Evolutionary conservation across 306 rosid species (phyloP), one percentile per base, ranked within the genome.

Genomic region (Cucumis hystrix): DNA sequence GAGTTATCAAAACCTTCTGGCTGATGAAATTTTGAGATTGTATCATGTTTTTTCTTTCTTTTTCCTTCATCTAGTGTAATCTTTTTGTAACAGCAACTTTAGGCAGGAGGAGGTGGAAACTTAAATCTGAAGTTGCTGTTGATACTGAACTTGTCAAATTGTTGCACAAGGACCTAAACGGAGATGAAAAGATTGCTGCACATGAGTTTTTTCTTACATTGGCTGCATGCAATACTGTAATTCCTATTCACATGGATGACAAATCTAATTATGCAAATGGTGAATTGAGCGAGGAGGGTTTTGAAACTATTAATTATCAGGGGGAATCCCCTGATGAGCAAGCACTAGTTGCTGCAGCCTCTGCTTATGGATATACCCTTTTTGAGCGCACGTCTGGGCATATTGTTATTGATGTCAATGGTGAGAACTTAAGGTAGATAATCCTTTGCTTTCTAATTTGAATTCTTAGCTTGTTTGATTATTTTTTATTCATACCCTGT

Each of bases 261-360:
- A 81, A 75, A 84, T 77, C 87, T 71, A 52, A 83, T 78, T 75
- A 68, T 45, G 80, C 77, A 68, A 78, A 82, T 75, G 86, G 79
- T 80, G 92, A 79, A 73, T 82, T 83, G 62, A 80, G 77, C 67
- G 88, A 84, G 78, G 87, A 84, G 77, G 86, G 82, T 62, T 68
- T 39, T 39, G 73, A 79, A 68, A 40, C 80, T 72, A 87, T 93
- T 82, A 82, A 85, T 63, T 96, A 96, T 83, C 99, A 96, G 80
- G 99, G 99, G 67, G 99, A 96, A 83, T 96, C 99, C 77, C 99
- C 99, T 54, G 99, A 96, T 68, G 99, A 96, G 80, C 99, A 96
- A 83, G 98, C 99, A 14, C 88, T 96, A 78, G 99, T 92, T 85
- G 80, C 92, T 77, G 99, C 99, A 3, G 97, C 99, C 57, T 88